Evolutionary conservation across 345 rosid species (phyloP).

Genomic region (Carallia pectinifolia): DNA sequence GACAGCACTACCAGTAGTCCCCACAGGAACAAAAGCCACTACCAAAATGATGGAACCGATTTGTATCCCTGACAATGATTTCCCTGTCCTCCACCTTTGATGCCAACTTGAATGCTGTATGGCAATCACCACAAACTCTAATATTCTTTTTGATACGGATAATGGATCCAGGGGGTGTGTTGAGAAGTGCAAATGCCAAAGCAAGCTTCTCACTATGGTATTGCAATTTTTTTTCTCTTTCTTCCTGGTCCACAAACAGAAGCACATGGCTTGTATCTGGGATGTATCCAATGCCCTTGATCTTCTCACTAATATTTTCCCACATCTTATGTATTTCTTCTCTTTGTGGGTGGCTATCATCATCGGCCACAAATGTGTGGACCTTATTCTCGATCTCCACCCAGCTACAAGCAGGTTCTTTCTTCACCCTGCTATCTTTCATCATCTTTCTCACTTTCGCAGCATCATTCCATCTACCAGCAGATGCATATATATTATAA

Average conservation of each 20-base stretch:
- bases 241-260: conserved; percentile 53
- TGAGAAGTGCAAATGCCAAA: conserved; percentile 65
- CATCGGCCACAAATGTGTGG: conserved; percentile 63
- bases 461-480: conserved; percentile 59
- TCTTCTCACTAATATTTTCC: conserved; percentile 49
- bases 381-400: conserved; percentile 56
- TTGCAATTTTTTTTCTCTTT: conserved; percentile 57
- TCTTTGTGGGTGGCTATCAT: conserved; percentile 52
- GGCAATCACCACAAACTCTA: conserved; percentile 70
- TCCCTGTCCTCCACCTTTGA: conserved; percentile 50
- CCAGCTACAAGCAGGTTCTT: conserved; percentile 68
- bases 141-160: conserved; percentile 65
- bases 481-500: conserved; percentile 57
- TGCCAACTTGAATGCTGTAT: conserved; percentile 58
- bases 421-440: conserved; percentile 53
- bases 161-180: conserved; percentile 53
- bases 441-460: conserved; percentile 57
- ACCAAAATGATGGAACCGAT: conserved; percentile 64
- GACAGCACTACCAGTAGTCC: conserved; percentile 53
- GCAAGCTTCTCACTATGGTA: conserved; percentile 75
- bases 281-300: conserved; percentile 57
- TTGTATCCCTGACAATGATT: conserved; percentile 63
- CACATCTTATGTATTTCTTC: conserved; percentile 48
- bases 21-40: conserved; percentile 59
- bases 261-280: conserved; percentile 60